Base-by-base conservation (phyloP, 805 yeast species). In the Ogataea paradorogensis region DNA sequence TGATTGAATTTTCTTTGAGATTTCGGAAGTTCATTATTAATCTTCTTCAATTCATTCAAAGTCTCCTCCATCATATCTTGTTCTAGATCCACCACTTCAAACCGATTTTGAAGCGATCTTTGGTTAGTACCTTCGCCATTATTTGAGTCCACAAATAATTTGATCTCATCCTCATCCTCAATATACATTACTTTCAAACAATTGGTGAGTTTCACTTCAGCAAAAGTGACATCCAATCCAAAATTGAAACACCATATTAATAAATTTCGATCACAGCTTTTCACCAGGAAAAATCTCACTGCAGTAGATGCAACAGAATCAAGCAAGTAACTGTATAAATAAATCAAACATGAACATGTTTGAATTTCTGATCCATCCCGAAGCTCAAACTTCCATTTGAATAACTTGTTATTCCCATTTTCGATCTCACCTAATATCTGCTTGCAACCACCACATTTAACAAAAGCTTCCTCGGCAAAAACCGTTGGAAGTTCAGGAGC, bases 311-410 rank as follows among this genome's bases (percentile, higher is more conserved):
- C 67, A n/a, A 73, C 64, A 5, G 64, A 58, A 32, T 72, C 76
- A 16, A 70, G 34, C 2, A 78, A 50, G 2, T 62, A 51, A 25
- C 34, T 39, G 30, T 39, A 33, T 27, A 63, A 64, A 40, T 67
- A 71, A 0, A 69, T 56, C 40, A 58, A 68, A 18, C 62, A 48
- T 36, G 61, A 63, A 0, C 73, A 67, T 1, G 58, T 49, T 37
- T 62, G 76, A 0, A 10, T 13, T n/a, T 65, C 70, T 1, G 25
- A 47, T 28, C 58, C 51, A 1, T 46, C 29, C 8, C 28, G 32
- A 2, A 80, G 49, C 7, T 43, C 41, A 2, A 81, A 30, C 18
- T 67, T 66, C 90, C 90, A 84, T 52, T 82, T 83, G 62, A 67
- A 67, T 1, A 82, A 28, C 43, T 65, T 71, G 15, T 57, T 59